Percentiles rank a stretch among this genome's conserved stretches.
phyloP scores from a whole-genome alignment of 2,329 filamentous ascomycete species.

The Stachybotrys echinatus region DNA sequence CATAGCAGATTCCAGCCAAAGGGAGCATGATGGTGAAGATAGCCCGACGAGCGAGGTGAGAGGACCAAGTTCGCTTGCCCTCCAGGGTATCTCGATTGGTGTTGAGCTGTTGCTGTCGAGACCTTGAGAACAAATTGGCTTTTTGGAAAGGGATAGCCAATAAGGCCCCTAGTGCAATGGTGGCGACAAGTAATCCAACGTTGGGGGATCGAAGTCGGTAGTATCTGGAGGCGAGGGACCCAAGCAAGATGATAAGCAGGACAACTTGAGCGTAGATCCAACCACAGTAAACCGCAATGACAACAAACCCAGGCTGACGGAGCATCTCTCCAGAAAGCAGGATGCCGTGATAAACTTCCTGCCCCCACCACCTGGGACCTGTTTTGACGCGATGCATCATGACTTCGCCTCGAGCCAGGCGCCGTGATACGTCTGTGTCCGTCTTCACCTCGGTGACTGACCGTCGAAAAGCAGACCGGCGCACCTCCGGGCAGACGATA shows the following conservation, averaged over 20 bases:
- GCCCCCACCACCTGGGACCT: constrained; percentile 70
- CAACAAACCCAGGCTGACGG: constrained; percentile 66
- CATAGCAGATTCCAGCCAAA: constrained; percentile 61
- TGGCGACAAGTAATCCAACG: constrained; percentile 62
- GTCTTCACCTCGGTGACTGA: constrained; percentile 61
- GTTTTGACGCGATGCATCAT: constrained; percentile 70
- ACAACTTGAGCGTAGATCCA: constrained; percentile 79
- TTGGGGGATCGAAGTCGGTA: constrained; percentile 60
- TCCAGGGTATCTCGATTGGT: constrained; percentile 65
- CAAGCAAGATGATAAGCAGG: constrained; percentile 66
- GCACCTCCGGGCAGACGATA: constrained; percentile 65
- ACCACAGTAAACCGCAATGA: constrained; percentile 66
- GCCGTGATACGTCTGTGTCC: constrained; percentile 45
- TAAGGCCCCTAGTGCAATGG: constrained; percentile 63
- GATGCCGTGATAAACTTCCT: constrained; percentile 69
- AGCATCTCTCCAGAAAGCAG: constrained; percentile 65
- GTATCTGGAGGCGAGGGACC: constrained; percentile 63
- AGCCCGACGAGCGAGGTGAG: constrained; percentile 63
- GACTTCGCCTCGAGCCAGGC: constrained; percentile 66
- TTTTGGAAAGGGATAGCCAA: constrained; percentile 70
- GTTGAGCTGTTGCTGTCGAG: constrained; percentile 51
- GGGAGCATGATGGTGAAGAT: constrained; percentile 65
- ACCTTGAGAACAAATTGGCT: constrained; percentile 62
- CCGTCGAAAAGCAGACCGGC: constrained; percentile 62
- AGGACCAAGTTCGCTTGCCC: constrained; percentile 61